Base-by-base conservation (phyloP, 345 rosid genomes). In the Hibiscus trionum region DNA sequence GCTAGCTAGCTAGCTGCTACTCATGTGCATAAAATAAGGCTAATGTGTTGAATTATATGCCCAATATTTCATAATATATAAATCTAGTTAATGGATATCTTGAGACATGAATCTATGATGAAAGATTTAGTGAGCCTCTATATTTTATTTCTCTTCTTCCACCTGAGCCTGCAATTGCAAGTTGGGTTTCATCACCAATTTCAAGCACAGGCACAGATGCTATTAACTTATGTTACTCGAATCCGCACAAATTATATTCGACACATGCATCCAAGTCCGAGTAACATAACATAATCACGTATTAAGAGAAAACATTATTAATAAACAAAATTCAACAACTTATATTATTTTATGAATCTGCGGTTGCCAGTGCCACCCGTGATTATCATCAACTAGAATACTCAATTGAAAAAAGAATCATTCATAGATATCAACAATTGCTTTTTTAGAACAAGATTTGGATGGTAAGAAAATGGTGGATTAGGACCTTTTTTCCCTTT, bases 11-110 rank as follows among this genome's bases (percentile, higher is more conserved):
- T 42, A 42, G 33, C 16, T 39, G 52, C 68, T 64, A 9, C 29
- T 46, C 27, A 64, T 39, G 31, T 24, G 56, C 70, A 46, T 66
- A 66, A 46, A 66, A 44, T 6, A 66, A 66, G 11, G 57, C 7
- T 66, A 65, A 42, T 65, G 69, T 29, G 5, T 65, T 65, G 11
- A 44, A 65, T 65, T 7, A 68, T 68, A 52, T 50, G 24, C 72
- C 11, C 44, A 68, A 68, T 67, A 67, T 67, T 67, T 49, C 59
- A 26, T 35, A 47, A 67, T 39, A 39, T 39, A 39, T 27, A 9
- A 52, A 27, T 29, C 42, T 9, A 19, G 59, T 49, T 50, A 67
- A 27, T 27, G 59, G 58, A 67, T 27, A 67, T 49, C 16, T n/a
- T 9, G 44, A 49, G 57, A 15, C 44, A 27, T 68, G 50, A 47